Base-by-base conservation (phyloP, 1,284 basidiomycete species). In the Puccinia sorghi region DNA sequence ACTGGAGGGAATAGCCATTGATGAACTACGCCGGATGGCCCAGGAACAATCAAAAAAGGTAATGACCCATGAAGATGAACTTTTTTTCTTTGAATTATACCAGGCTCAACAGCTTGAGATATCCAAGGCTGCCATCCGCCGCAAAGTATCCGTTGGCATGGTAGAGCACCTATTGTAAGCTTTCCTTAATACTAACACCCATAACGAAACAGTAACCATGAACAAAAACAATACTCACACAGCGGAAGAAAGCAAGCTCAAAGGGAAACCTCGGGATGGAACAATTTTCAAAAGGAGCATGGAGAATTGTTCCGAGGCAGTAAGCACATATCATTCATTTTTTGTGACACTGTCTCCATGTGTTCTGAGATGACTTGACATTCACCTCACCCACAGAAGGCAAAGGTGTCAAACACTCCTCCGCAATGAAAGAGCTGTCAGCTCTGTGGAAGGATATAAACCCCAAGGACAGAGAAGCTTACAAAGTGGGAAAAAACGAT, bases 271-370 rank as follows among this genome's bases (percentile, higher is more conserved):
- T 66, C 64, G 15, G 11, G 41, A 0, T 48, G 64, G 64, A 66
- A 66, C n/a, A 66, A 66, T 32, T 66, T 66, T 66, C 41, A 22
- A 25, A n/a, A n/a, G n/a, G n/a, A n/a, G n/a, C n/a, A n/a, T n/a
- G n/a, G n/a, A n/a, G n/a, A n/a, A n/a, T n/a, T n/a, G n/a, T n/a
- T n/a, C n/a, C n/a, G n/a, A 46, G 64, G 64, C 20, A 66, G 64
- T 66, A 66, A 66, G 64, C 64, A 46, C n/a, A 7, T 25, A 15
- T 32, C 22, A 12, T n/a, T 15, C 46, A 43, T 25, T n/a, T 39
- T 20, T 32, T 59, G 20, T 13, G 2, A 4, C 27, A n/a, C 27
- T 25, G 2, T 20, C 9, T 8, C 27, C 20, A 64, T 27, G 4
- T 12, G 32, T 41, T 9, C 61, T 20, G 39, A n/a, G 8, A n/a